These are phyloP conservation scores for Penicillium expansum DNA, from an alignment of 2,329 filamentous ascomycete species.

Conservation along the genomic window DNA sequence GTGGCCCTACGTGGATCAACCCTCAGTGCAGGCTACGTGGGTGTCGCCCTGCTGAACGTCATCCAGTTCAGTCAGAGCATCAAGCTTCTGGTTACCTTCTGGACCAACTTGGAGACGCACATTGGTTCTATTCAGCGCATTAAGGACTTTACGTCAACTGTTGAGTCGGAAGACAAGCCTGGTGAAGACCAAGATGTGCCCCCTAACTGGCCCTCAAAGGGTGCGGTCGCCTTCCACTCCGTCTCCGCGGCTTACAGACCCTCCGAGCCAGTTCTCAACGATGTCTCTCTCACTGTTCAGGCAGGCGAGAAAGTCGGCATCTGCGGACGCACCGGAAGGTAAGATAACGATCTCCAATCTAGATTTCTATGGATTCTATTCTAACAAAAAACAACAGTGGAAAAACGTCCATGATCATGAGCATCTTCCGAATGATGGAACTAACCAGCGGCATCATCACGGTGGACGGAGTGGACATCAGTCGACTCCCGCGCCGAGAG, in stretches of 20 bases:
- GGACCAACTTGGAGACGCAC: constrained; percentile 58
- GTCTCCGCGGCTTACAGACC: constrained; percentile 46
- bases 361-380: background rate
- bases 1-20: constrained; percentile 43
- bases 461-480: constrained; percentile 46
- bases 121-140: constrained; percentile 57
- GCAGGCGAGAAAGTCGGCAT: constrained; percentile 43
- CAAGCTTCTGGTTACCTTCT: constrained; percentile 51
- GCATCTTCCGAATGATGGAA: constrained; percentile 45
- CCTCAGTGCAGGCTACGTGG: constrained; percentile 50
- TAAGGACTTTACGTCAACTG: constrained; percentile 51
- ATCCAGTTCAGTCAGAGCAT: constrained; percentile 54
- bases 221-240: constrained; percentile 45
- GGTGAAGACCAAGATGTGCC: constrained; percentile 42
- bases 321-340: constrained; percentile 43
- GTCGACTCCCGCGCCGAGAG: constrained; percentile 37
- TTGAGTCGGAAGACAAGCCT: constrained; percentile 44
- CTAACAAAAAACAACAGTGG: constrained; percentile 31
- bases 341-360: background rate
- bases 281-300: constrained; percentile 48
- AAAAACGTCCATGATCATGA: constrained; percentile 44
- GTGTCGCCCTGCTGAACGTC: constrained; percentile 54
- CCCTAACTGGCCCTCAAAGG: constrained; percentile 44
- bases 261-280: constrained; percentile 42
- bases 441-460: constrained; percentile 39